A percentile compares a stretch with the other conserved stretches of the same genome.
These are phyloP conservation scores for Aspergillus steynii DNA, from an alignment of 495 filamentous ascomycete species.

Conservation along the genomic window DNA sequence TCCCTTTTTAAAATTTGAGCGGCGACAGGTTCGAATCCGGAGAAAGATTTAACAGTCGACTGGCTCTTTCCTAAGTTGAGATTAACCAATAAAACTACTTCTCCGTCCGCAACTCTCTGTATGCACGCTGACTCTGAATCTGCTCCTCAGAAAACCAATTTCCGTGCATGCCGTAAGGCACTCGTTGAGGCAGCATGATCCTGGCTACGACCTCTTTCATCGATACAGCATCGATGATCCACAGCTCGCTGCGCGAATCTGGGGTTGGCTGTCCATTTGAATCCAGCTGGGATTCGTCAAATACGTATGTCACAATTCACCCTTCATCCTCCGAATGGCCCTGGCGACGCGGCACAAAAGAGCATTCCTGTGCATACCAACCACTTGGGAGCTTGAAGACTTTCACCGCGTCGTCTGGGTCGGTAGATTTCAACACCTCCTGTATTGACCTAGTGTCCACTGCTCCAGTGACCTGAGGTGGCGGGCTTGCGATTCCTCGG, in stretches of 20 bases:
- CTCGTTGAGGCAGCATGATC: conserved; percentile 59
- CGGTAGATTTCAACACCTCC: conserved; percentile 40
- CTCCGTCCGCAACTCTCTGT: too few relatives aligned
- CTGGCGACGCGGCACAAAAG: conserved; percentile 54
- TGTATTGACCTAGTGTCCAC: conserved; percentile 53
- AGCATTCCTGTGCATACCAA: conserved; percentile 63
- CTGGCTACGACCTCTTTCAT: conserved; percentile 58
- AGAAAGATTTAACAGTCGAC: too few relatives aligned
- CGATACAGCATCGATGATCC: conserved; percentile 60
- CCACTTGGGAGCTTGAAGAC: conserved; percentile 57
- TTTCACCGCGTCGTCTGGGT: conserved; percentile 54
- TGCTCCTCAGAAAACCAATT: conserved; percentile 62
- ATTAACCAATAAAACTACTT: too few relatives aligned
- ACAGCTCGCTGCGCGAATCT: conserved; percentile 57
- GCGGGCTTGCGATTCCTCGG: conserved; percentile 39
- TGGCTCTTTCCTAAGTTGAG: too few relatives aligned
- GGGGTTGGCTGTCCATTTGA: conserved; percentile 38
- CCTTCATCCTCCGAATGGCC: conserved; percentile 55
- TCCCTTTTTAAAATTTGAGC: too few relatives aligned
- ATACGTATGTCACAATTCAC: conserved; percentile 61
- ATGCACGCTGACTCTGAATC: conserved; percentile 38
- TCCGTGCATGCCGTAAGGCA: conserved; percentile 68
- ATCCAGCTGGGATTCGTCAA: conserved; percentile 57
- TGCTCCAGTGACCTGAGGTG: conserved; percentile 48
- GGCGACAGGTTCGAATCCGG: too few relatives aligned